phyloP scores from a whole-genome alignment of 2,329 filamentous ascomycete species.

The Claviceps sp. region DNA sequence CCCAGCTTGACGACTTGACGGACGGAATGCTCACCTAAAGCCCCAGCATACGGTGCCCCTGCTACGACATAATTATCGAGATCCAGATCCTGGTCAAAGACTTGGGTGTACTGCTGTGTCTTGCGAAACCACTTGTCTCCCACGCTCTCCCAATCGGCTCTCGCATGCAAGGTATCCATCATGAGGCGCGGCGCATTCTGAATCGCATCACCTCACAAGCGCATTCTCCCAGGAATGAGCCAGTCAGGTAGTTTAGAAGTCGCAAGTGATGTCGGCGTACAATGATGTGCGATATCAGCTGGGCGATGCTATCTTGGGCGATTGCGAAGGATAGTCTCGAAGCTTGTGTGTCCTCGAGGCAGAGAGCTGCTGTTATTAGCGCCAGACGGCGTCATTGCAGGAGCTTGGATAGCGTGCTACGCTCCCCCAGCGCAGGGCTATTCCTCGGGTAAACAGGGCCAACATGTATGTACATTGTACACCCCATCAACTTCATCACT shows the following conservation, averaged over 20 bases:
- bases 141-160: conserved; percentile 86
- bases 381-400: not conserved
- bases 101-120: conserved; percentile 78
- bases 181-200: conserved; percentile 9
- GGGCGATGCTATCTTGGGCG: not conserved
- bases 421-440: conserved; percentile 12
- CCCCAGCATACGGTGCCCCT: conserved; percentile 86
- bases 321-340: not conserved
- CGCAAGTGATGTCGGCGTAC: not conserved
- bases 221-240: not conserved
- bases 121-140: conserved; percentile 94
- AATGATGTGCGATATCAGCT: not conserved
- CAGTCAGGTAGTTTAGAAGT: not conserved
- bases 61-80: conserved; percentile 87
- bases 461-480: not conserved
- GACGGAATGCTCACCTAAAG: conserved; percentile 54
- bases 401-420: not conserved
- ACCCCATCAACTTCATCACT: not conserved
- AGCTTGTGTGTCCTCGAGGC: not conserved
- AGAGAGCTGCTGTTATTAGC: not conserved
- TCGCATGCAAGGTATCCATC: conserved; percentile 52
- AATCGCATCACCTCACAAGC: not conserved
- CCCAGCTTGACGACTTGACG: not conserved
- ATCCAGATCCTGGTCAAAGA: conserved; percentile 89
- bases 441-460: conserved; percentile 17